Base-by-base conservation (phyloP, 352 stramenopile genomes). In the Sclerospora graminicola region DNA sequence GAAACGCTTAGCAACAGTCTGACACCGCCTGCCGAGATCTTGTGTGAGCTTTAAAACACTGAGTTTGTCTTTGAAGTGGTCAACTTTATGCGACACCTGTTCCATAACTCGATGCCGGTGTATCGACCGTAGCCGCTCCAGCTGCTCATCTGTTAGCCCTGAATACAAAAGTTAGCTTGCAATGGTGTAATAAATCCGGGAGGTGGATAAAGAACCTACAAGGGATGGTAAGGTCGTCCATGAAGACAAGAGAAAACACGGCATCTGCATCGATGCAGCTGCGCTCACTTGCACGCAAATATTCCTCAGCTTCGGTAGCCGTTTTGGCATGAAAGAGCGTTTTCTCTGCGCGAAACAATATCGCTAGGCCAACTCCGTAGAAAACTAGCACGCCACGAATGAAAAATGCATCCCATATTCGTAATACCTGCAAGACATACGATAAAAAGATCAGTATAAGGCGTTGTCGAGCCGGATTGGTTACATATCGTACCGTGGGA, bases 371-470 rank as follows among this genome's bases (percentile, higher is more conserved):
- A 8, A 86, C 58, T 8, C 75, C 78, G 36, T 84, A 86, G 19
- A 89, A 72, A 1, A 88, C 60, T 7, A 79, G 61, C 3, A 88
- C 47, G 1, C 75, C 78, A 28, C 82, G 72, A 15, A 69, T 71
- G 31, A 89, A 89, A 41, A 89, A 86, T 0, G 63, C 66, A 36
- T 89, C 78, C 78, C 78, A 89, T 24, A 89, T 77, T 6, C 78
- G 60, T 19, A 89, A 45, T n/a, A 82, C 69, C 69, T 82, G 34
- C 10, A 33, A 13, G 13, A 14, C 21, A 50, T 4, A 48, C 21
- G 37, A 21, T 8, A 42, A n/a, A n/a, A n/a, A n/a, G 7, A 4
- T 38, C 16, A 26, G 35, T 20, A 18, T 30, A 18, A 18, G 10
- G 20, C 15, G 16, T 28, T 27, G 18, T 38, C 8, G 33, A 39